phyloP scores from a whole-genome alignment of 306 rosid genomes.

The Amphicarpaea edgeworthii region DNA sequence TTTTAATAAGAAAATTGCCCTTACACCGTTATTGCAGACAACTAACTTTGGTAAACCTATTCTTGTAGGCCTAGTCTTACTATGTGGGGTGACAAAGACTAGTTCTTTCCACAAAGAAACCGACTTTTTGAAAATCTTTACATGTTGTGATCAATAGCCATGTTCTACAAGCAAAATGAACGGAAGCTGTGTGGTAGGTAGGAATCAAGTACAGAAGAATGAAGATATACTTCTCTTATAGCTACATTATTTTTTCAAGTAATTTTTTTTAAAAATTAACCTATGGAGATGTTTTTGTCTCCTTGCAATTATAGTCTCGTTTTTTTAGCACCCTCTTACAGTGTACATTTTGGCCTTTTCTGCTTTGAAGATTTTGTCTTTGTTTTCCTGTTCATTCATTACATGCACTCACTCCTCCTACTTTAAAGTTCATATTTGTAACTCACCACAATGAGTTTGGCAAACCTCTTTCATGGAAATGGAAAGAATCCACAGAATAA shows the following conservation, averaged over 20 bases:
- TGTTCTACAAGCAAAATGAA: slow-evolving; percentile 50
- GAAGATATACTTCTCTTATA: slow-evolving; percentile 41
- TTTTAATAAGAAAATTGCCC: slow-evolving; percentile 21
- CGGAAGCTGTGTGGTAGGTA: slow-evolving; percentile 52
- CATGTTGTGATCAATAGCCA: slow-evolving; percentile 43
- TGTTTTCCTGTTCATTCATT: background rate
- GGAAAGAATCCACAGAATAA: background rate
- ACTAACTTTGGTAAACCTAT: slow-evolving; percentile 41
- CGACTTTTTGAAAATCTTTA: slow-evolving; percentile 43
- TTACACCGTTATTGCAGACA: slow-evolving; percentile 43
- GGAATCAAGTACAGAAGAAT: slow-evolving; percentile 52
- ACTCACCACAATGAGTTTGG: background rate
- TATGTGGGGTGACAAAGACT: slow-evolving; percentile 42
- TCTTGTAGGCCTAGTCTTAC: slow-evolving; percentile 37
- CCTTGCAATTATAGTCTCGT: slow-evolving; percentile 39
- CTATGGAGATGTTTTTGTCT: slow-evolving; percentile 21
- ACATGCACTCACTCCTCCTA: background rate
- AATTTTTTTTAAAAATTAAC: slow-evolving; percentile 26
- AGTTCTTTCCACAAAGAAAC: slow-evolving; percentile 42
- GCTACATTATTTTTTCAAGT: slow-evolving; percentile 48
- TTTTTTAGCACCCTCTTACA: background rate
- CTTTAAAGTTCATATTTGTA: background rate
- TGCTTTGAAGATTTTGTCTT: slow-evolving; percentile 35
- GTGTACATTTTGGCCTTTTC: slow-evolving; percentile 39
- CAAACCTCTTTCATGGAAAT: background rate